Evolutionary conservation across 1,284 basidiomycete species (phyloP), one percentile per base, ranked within the genome.

Genomic region (Lentinula novae-zelandiae): DNA sequence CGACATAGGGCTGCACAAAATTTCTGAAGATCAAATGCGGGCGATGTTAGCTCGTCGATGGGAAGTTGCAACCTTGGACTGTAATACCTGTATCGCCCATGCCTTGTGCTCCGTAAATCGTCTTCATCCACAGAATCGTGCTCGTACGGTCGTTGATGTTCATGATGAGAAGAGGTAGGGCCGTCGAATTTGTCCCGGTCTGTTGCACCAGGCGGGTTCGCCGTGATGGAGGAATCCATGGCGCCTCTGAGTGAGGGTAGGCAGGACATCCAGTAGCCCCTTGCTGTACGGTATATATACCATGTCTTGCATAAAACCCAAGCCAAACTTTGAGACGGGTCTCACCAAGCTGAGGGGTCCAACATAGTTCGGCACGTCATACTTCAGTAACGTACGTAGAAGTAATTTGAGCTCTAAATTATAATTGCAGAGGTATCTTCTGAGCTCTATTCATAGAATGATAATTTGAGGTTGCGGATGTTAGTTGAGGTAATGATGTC

Each of bases 1-100:
- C 89, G 40, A 78, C 78, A 17, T 86, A 82, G 70, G 89, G 87
- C 61, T 84, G 78, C 49, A 89, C 67, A 27, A 60, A 70, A 72
- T 75, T 69, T 22, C 78, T 81, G 59, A 53, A 20, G 4, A 17
- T 53, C 7, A 9, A 20, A n/a, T 40, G 13, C 15, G 52, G 8
- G 52, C 5, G 17, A 27, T 2, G 27, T 27, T 27, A 27, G 27
- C 3, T 27, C 2, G 27, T 27, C 3, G 0, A 27, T 27, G 27
- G 27, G 27, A 27, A 27, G 27, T 27, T 27, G 3, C 17, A 17
- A 17, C 17, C 17, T 17, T 17, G 27, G 27, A 27, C 27, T 27
- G 27, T 27, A 4, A 9, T 50, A 50, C 49, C 49, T n/a, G 7
- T 50, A 50, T 34, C 31, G 22, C 31, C 49, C 49, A 5, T 34